A percentile compares a stretch with the other conserved stretches of the same genome.
phyloP scores from a whole-genome alignment of 139 green algal genomes.

The Chlamydomonas schloesseri region DNA sequence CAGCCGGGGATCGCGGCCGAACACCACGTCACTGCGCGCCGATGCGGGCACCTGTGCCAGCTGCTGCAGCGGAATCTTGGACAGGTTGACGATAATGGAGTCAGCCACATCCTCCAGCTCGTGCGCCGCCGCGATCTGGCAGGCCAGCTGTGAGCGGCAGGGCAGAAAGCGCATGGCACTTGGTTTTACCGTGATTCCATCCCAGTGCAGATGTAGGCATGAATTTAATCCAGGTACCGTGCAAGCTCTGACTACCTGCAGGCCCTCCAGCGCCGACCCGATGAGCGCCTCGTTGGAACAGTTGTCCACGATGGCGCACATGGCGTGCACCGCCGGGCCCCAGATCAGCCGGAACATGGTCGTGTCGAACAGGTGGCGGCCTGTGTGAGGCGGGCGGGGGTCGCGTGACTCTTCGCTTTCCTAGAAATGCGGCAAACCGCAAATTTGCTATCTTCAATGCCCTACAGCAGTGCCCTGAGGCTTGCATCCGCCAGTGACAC shows the following conservation, averaged over 20 bases:
- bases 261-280: constrained; percentile 42
- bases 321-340: constrained; percentile 90
- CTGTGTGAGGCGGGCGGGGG: constrained; percentile 39
- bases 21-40: constrained; percentile 62
- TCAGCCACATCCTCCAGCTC: constrained; percentile 81
- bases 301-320: constrained; percentile 92
- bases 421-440: too few relatives aligned
- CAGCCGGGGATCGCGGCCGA: constrained; percentile 82
- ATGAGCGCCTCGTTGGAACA: constrained; percentile 57
- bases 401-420: too few relatives aligned
- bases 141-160: constrained; percentile 5
- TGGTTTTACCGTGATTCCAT: neutral
- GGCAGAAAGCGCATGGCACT: too few relatives aligned
- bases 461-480: too few relatives aligned
- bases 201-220: neutral
- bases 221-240: too few relatives aligned
- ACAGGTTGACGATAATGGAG: constrained; percentile 79
- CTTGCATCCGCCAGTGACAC: too few relatives aligned
- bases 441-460: too few relatives aligned
- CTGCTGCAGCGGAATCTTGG: constrained; percentile 68
- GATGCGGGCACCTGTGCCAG: constrained; percentile 8
- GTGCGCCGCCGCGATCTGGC: constrained; percentile 52
- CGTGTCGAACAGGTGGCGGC: constrained; percentile 76
- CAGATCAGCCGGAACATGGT: constrained; percentile 95
- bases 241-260: too few relatives aligned